Evolutionary conservation across 2,329 filamentous ascomycete species (phyloP), one percentile per base, ranked within the genome.

Genomic region (Alternaria gansuensis): DNA sequence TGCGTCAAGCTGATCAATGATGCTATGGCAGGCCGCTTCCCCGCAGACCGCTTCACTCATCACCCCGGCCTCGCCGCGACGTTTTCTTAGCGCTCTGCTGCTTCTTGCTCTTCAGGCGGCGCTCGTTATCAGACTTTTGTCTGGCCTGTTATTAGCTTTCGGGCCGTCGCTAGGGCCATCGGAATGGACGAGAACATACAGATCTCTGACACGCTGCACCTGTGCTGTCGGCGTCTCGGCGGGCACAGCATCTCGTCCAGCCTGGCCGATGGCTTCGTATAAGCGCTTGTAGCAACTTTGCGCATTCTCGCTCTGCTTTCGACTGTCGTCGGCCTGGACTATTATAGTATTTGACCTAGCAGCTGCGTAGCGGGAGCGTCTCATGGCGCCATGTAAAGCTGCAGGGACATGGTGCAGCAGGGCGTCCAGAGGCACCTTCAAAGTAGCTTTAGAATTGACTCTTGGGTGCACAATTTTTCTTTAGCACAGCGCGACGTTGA

Each of bases 381-480:
- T 79, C 53, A 89, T 78, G 28, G 80, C 70, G 43, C 74, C 64
- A 72, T 87, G 86, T 8, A 89, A 76, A 9, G 85, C 66, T 21
- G 73, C 75, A 41, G 87, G 87, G 23, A 89, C 72, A 41, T 85
- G 74, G 10, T 81, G 80, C 11, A 87, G 74, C 39, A 89, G 79
- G 7, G 79, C 73, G 24, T 80, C 75, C 50, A 87, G 75, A 17
- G 84, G 79, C 33, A 89, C 76, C 64, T 82, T 84, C 33, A 89
- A 74, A n/a, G 86, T 88, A 56, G 86, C 87, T 78, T 89, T 89
- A 34, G 87, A 87, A 71, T 87, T 88, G 63, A 88, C 84, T 80
- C 87, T 89, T 73, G 58, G 56, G 56, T 45, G 55, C 54, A 62
- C 57, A 87, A 84, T 70, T 84, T 71, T 65, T 84, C 69, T 84